These are phyloP conservation scores for Helianthus tuberosus DNA, from an alignment of 129 eudicot genomes.

Conservation along the genomic window DNA sequence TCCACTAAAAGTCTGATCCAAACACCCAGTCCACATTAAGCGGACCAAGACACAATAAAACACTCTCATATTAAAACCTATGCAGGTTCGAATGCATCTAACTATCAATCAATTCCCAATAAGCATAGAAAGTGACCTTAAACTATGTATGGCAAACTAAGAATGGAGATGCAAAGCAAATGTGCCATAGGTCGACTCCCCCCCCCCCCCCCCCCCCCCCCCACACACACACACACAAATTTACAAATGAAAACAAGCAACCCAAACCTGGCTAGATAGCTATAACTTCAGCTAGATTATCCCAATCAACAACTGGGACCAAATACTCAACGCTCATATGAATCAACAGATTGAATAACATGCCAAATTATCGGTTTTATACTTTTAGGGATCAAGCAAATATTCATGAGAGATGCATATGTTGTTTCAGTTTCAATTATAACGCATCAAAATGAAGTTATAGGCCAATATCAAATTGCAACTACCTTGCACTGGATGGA, in stretches of 20 bases:
- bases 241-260: background rate
- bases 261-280: too few species aligned
- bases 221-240: too few species aligned
- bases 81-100: too few species aligned
- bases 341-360: background rate
- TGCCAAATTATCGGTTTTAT: background rate
- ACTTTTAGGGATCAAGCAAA: background rate
- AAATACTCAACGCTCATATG: background rate
- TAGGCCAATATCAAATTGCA: background rate
- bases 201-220: slow-evolving; percentile 6
- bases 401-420: background rate
- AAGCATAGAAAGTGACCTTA: background rate
- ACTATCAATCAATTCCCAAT: too few species aligned
- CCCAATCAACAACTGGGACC: background rate
- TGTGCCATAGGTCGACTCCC: slow-evolving; percentile 2
- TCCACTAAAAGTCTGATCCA: too few species aligned
- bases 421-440: too few species aligned
- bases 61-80: too few species aligned
- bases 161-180: slow-evolving; percentile 3
- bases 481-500: slow-evolving; percentile 78
- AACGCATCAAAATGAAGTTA: slow-evolving; percentile 13
- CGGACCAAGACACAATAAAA: too few species aligned
- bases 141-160: background rate
- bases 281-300: too few species aligned
- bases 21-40: too few species aligned